Evolutionary conservation across 2,329 filamentous ascomycete genomes (phyloP).

Genomic region (Stenocarpella maydis): DNA sequence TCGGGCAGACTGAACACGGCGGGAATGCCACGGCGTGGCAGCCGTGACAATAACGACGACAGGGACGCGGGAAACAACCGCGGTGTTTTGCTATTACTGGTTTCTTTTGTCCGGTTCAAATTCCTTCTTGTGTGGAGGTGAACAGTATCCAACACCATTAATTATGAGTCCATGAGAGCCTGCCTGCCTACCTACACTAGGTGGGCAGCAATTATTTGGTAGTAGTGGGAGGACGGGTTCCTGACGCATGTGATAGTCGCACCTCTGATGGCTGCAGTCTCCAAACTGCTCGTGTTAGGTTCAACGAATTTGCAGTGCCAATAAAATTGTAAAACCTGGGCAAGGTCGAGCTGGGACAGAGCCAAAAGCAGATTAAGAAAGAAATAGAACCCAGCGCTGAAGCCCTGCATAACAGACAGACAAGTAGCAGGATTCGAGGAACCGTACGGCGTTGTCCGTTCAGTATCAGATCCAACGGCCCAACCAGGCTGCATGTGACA

Average conservation of each 20-base stretch:
- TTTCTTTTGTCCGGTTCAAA: neutral
- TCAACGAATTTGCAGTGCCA: neutral
- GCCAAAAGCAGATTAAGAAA: neutral
- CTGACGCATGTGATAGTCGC: neutral
- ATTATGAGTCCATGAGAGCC: neutral
- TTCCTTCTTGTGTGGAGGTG: neutral
- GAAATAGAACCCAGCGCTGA: too few relatives aligned
- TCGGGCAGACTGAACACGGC: slow-evolving; percentile 9
- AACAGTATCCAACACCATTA: slow-evolving; percentile 21
- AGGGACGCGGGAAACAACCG: slow-evolving; percentile 2
- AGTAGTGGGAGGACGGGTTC: neutral
- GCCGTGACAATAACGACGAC: slow-evolving; percentile 8
- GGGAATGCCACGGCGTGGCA: slow-evolving; percentile 4
- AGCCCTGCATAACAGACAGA: too few relatives aligned
- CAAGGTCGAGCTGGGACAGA: too few relatives aligned
- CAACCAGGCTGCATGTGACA: neutral
- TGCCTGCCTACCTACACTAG: too few relatives aligned
- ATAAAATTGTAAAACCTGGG: neutral
- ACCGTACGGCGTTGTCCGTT: too few relatives aligned
- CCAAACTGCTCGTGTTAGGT: neutral
- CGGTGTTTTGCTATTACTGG: neutral
- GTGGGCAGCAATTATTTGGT: neutral
- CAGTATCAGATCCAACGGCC: neutral
- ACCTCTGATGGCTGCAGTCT: neutral
- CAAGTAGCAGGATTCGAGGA: too few relatives aligned